phyloP scores from a whole-genome alignment of 2,329 filamentous ascomycete genomes.

The Macrophomina tecta region DNA sequence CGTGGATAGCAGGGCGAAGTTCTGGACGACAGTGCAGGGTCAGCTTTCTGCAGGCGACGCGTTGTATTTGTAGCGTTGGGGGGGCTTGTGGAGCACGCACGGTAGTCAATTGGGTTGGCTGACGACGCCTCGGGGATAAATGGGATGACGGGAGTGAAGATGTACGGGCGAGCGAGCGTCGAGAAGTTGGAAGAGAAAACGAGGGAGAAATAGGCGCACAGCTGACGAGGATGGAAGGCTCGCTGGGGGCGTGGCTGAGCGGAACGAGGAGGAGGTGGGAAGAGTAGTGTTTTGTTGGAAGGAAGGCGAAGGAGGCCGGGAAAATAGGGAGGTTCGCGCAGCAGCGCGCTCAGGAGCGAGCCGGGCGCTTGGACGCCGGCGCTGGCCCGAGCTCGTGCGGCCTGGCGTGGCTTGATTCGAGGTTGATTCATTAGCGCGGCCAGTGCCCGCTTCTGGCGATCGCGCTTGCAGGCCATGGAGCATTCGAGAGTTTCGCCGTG shows the following conservation, averaged over 20 bases:
- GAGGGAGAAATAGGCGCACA: constrained; percentile 44
- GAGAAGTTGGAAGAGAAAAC: constrained; percentile 42
- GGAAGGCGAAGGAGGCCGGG: constrained; percentile 27
- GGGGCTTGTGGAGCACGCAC: constrained; percentile 27
- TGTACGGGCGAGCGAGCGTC: constrained; percentile 44
- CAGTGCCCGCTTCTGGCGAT: constrained; percentile 25
- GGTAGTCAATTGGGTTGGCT: constrained; percentile 42
- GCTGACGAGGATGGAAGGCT: constrained; percentile 29
- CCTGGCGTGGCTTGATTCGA: constrained; percentile 27
- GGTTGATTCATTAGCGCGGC: constrained; percentile 26
- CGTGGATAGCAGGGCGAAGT: constrained; percentile 35
- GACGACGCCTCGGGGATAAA: constrained; percentile 36
- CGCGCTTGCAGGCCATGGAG: constrained; percentile 20
- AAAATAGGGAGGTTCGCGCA: constrained; percentile 28
- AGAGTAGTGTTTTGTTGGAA: constrained; percentile 28
- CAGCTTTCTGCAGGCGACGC: constrained; percentile 34
- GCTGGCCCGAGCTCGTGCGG: constrained; percentile 23
- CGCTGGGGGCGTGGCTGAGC: constrained; percentile 33
- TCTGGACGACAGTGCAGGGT: constrained; percentile 34
- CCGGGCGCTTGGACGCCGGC: constrained; percentile 15
- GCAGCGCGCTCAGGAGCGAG: constrained; percentile 24
- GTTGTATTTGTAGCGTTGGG: constrained; percentile 28
- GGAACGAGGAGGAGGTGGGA: constrained; percentile 30
- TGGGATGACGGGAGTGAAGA: constrained; percentile 40
- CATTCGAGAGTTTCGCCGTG: constrained; percentile 12